A percentile compares a stretch with the other conserved stretches of the same genome.
Conservation (phyloP, 306 rosid species). For the apple (Malus domestica) region DNA sequence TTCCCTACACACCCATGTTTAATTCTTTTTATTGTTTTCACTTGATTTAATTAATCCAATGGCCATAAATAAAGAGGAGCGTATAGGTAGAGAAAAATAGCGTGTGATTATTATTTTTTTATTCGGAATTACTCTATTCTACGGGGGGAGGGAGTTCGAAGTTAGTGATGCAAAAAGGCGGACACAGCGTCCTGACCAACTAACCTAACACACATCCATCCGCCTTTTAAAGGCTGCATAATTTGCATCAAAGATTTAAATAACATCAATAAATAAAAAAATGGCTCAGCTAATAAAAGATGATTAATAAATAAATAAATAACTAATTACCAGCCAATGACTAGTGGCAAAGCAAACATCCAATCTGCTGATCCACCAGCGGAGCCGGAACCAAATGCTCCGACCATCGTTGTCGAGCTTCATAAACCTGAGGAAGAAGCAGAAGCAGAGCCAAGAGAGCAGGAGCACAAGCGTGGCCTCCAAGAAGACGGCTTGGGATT, state of each 20-base stretch:
- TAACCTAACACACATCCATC: not conserved
- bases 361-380: conserved; percentile 88
- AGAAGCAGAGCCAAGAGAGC: conserved; percentile 67
- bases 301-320: not conserved
- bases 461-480: conserved; percentile 73
- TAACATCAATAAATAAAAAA: no score
- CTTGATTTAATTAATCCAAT: no score
- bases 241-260: no score
- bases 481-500: conserved; percentile 94
- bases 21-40: no score
- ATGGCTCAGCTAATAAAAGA: not conserved
- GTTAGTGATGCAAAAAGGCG: not conserved
- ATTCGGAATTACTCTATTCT: no score
- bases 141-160: no score
- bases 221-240: not conserved
- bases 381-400: conserved; percentile 57
- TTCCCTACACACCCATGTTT: no score
- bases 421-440: conserved; percentile 57
- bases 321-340: conserved; percentile 80
- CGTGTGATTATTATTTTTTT: no score
- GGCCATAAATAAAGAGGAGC: no score
- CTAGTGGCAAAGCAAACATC: conserved; percentile 87
- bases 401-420: conserved; percentile 60
- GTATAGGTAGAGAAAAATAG: no score
- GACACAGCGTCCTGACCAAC: not conserved